Conservation (phyloP, 129 eudicot species). For the Glebionis coronaria region DNA sequence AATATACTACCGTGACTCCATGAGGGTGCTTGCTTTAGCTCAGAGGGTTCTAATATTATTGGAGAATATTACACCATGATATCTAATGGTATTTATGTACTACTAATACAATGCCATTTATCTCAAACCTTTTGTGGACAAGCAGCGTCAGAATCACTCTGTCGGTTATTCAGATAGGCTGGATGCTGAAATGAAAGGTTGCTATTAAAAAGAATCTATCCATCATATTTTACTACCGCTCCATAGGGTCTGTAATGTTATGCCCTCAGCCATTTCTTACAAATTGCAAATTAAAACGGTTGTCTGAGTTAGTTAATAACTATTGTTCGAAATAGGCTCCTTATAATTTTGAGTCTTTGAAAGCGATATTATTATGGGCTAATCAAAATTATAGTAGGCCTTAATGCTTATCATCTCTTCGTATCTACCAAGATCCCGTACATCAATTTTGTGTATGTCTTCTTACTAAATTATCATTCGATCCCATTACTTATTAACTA, state of each 20-base stretch:
- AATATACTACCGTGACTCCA: too few relatives aligned
- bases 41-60: neutral
- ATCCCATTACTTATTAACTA: too few relatives aligned
- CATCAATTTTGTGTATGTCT: too few relatives aligned
- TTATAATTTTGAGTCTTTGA: neutral
- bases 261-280: neutral
- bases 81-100: neutral
- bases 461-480: too few relatives aligned
- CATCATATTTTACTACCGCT: neutral
- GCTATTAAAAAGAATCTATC: neutral
- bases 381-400: neutral
- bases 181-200: neutral
- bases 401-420: neutral
- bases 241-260: neutral
- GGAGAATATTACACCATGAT: too few relatives aligned
- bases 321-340: neutral
- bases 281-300: neutral
- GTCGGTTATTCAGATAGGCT: neutral
- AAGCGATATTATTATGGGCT: neutral
- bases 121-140: neutral
- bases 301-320: neutral
- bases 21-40: neutral
- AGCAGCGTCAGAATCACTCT: neutral
- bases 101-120: neutral
- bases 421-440: too few relatives aligned